Conservation (phyloP, 2,329 filamentous ascomycete genomes). For the Exophiala viscosa region DNA sequence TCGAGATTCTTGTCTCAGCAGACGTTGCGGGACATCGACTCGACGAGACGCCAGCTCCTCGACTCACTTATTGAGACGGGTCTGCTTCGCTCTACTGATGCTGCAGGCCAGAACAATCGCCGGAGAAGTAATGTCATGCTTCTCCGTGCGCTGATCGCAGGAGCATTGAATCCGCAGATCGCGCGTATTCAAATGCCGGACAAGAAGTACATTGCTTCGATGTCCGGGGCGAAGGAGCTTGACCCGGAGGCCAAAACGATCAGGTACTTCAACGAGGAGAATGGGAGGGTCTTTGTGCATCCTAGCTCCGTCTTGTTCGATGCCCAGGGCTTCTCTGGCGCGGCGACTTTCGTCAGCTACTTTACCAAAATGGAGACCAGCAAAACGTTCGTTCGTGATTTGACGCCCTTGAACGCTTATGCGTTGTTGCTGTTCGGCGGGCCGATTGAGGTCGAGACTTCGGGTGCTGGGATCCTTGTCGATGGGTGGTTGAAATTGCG, state of each 20-base stretch:
- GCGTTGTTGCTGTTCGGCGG: slow-evolving; percentile 85
- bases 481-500: slow-evolving; percentile 84
- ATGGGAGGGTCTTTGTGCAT: slow-evolving; percentile 86
- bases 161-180: slow-evolving; percentile 78
- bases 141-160: slow-evolving; percentile 67
- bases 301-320: slow-evolving; percentile 86
- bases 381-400: slow-evolving; percentile 86
- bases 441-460: slow-evolving; percentile 73
- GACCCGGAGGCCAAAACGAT: slow-evolving; percentile 90
- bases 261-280: slow-evolving; percentile 85
- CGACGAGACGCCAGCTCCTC: slow-evolving; percentile 81
- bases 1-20: slow-evolving; percentile 80
- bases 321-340: slow-evolving; percentile 73
- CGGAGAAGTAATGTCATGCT: slow-evolving; percentile 42
- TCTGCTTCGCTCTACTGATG: slow-evolving; percentile 60
- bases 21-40: slow-evolving; percentile 81
- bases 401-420: slow-evolving; percentile 91
- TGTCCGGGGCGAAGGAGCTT: slow-evolving; percentile 84
- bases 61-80: slow-evolving; percentile 81
- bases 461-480: slow-evolving; percentile 80
- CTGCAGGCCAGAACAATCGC: slow-evolving; percentile 40
- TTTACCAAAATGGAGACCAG: slow-evolving; percentile 88
- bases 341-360: slow-evolving; percentile 77
- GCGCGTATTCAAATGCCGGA: slow-evolving; percentile 90
- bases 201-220: slow-evolving; percentile 86